Conservation (phyloP, 1,139 yeast species). For the Geotrichum cucujoidarum region DNA sequence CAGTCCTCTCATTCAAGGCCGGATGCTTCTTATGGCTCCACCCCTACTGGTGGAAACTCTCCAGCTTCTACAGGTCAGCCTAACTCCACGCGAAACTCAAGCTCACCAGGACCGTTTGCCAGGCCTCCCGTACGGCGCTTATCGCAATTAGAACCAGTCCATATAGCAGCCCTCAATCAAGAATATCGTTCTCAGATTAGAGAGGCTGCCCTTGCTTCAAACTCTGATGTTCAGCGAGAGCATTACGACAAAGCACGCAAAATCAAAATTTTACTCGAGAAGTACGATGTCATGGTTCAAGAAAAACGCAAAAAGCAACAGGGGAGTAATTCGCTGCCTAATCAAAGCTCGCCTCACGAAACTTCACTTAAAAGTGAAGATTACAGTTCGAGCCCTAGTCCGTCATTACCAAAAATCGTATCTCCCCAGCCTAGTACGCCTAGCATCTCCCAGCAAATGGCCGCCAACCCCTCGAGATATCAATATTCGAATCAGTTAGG, state of each 20-base stretch:
- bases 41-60: no score
- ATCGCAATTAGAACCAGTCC: constrained; percentile 20
- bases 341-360: not conserved
- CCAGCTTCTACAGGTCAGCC: no score
- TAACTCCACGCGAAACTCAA: not conserved
- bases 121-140: constrained; percentile 19
- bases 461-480: constrained; percentile 5
- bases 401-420: constrained; percentile 1
- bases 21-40: no score
- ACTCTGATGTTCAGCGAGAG: constrained; percentile 16
- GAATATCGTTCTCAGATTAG: constrained; percentile 20
- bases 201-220: constrained; percentile 13
- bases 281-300: constrained; percentile 17
- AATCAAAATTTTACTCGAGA: constrained; percentile 17
- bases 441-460: constrained; percentile 11
- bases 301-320: constrained; percentile 13
- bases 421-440: constrained; percentile 11
- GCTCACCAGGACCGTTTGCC: constrained; percentile 10
- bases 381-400: not conserved
- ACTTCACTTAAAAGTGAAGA: not conserved
- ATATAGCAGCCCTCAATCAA: constrained; percentile 19
- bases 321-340: not conserved
- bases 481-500: constrained; percentile 2
- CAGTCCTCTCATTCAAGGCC: no score
- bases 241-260: constrained; percentile 19